These are phyloP conservation scores for Albugo laibachii DNA, from an alignment of 352 stramenopile species.

Conservation along the genomic window DNA sequence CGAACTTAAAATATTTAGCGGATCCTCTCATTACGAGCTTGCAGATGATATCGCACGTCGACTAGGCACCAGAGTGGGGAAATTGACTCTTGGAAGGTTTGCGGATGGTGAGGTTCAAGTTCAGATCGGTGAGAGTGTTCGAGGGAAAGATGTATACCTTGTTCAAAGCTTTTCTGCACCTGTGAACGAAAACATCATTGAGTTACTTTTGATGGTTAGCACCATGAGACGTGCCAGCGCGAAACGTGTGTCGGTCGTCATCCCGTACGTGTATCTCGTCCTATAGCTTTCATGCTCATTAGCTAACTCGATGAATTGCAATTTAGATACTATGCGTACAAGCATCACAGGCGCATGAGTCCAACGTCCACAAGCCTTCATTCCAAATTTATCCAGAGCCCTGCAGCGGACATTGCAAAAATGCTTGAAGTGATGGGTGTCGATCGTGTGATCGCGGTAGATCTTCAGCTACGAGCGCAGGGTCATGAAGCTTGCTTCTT, in stretches of 20 bases:
- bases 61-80: slow-evolving; percentile 72
- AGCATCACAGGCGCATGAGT: slow-evolving; percentile 77
- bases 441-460: slow-evolving; percentile 84
- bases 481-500: slow-evolving; percentile 85
- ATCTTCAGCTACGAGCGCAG: slow-evolving; percentile 81
- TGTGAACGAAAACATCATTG: slow-evolving; percentile 90
- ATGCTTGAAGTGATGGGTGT: slow-evolving; percentile 90
- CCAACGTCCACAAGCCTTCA: slow-evolving; percentile 77
- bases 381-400: slow-evolving; percentile 83
- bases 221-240: slow-evolving; percentile 83
- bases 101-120: slow-evolving; percentile 85
- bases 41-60: slow-evolving; percentile 78
- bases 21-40: slow-evolving; percentile 80
- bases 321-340: slow-evolving; percentile 81
- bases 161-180: slow-evolving; percentile 83
- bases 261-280: slow-evolving; percentile 44
- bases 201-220: slow-evolving; percentile 89
- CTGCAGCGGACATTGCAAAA: slow-evolving; percentile 75
- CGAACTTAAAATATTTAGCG: slow-evolving; percentile 86
- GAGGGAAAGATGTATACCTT: slow-evolving; percentile 88
- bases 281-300: not conserved
- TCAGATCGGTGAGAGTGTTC: slow-evolving; percentile 83
- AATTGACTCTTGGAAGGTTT: slow-evolving; percentile 79
- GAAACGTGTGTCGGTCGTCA: slow-evolving; percentile 87
- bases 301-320: not conserved